Percentiles rank a stretch among this genome's conserved stretches.
These are phyloP conservation scores for Spizellomyces punctatus DNA, from an alignment of 192 early-diverging fungal species.

Conservation along the genomic window DNA sequence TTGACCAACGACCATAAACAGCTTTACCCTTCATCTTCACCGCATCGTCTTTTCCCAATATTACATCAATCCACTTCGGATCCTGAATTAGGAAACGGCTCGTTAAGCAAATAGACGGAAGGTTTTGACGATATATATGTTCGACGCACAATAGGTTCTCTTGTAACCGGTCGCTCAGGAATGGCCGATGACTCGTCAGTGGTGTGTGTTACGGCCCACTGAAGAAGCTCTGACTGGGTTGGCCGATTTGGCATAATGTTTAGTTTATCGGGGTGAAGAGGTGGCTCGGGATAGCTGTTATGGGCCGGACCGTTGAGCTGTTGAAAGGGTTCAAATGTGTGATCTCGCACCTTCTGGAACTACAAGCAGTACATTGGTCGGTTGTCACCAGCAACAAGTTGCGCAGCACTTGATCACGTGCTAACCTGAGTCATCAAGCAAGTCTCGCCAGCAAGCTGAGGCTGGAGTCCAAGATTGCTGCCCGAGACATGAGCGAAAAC, in stretches of 20 bases:
- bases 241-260: constrained; percentile 18
- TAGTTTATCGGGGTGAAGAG: too few species aligned
- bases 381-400: too few species aligned
- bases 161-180: constrained; percentile 1
- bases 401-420: too few species aligned
- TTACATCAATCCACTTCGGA: constrained; percentile 86
- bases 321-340: too few species aligned
- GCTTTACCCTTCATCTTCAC: constrained; percentile 72
- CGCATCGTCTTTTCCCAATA: constrained; percentile 90
- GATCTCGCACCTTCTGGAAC: too few species aligned
- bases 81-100: constrained; percentile 50
- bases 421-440: too few species aligned
- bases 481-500: neutral
- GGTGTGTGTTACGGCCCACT: constrained; percentile 81
- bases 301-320: too few species aligned
- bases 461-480: too few species aligned
- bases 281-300: too few species aligned
- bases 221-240: constrained; percentile 64
- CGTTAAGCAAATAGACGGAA: neutral
- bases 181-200: constrained; percentile 67
- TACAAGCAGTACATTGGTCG: too few species aligned
- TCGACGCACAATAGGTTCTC: constrained; percentile 28
- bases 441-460: too few species aligned
- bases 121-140: neutral
- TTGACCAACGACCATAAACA: neutral